Evolutionary conservation across 352 stramenopile genomes (phyloP).

Genomic region (Globisporangium nodosum): DNA sequence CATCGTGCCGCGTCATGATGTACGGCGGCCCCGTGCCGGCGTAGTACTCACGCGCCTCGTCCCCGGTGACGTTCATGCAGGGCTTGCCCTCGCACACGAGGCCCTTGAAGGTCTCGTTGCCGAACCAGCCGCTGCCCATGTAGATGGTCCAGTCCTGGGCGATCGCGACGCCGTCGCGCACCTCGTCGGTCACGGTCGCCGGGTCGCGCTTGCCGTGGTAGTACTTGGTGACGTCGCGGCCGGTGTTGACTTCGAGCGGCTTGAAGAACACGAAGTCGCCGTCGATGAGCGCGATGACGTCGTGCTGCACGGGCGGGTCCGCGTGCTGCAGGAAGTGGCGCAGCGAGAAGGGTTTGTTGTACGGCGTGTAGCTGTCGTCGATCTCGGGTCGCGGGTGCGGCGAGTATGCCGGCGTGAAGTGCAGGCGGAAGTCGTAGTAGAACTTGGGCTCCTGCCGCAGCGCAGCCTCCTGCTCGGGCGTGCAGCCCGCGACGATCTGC

Average conservation of each 20-base stretch:
- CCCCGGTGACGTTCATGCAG: slow-evolving; percentile 25
- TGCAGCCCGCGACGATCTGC: slow-evolving; percentile 23
- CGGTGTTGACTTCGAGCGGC: slow-evolving; percentile 28
- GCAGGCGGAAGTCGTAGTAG: slow-evolving; percentile 22
- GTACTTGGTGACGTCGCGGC: slow-evolving; percentile 31
- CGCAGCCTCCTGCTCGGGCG: slow-evolving; percentile 5
- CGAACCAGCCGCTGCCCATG: slow-evolving; percentile 35
- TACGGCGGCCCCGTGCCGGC: slow-evolving; percentile 45
- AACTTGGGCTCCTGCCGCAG: slow-evolving; percentile 14
- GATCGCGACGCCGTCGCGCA: slow-evolving; percentile 33
- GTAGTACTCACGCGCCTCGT: slow-evolving; percentile 37
- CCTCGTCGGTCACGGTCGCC: slow-evolving; percentile 29
- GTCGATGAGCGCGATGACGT: slow-evolving; percentile 21
- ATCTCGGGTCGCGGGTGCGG: slow-evolving; percentile 14
- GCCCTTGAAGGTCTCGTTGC: slow-evolving; percentile 15
- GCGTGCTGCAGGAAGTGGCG: slow-evolving; percentile 21
- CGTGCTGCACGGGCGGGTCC: slow-evolving; percentile 17
- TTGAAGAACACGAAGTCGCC: slow-evolving; percentile 13
- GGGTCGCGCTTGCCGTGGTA: slow-evolving; percentile 28
- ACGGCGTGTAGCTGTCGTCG: slow-evolving; percentile 19
- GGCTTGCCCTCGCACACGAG: slow-evolving; percentile 30
- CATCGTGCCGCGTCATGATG: slow-evolving; percentile 30
- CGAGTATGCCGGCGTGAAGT: slow-evolving; percentile 20
- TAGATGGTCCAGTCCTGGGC: slow-evolving; percentile 46
- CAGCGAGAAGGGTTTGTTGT: slow-evolving; percentile 24